phyloP scores from a whole-genome alignment of 1,284 basidiomycete species.

The Apiotrichum sp. region DNA sequence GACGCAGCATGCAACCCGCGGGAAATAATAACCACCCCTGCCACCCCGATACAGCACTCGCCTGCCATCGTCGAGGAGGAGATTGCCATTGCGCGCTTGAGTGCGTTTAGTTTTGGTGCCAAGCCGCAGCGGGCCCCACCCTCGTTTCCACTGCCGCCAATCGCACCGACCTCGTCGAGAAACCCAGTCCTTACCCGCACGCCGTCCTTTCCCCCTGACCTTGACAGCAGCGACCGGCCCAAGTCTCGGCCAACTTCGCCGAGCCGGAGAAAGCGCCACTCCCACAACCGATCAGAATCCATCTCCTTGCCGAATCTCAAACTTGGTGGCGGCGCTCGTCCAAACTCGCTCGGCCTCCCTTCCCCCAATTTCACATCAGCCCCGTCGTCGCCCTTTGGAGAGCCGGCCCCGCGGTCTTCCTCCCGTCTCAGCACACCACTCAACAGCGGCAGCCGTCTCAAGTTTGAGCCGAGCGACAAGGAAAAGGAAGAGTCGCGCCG shows the following conservation, averaged over 20 bases:
- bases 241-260: conserved; percentile 21
- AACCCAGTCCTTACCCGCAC: conserved; percentile 2
- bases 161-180: not conserved
- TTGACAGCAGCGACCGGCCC: too few species aligned
- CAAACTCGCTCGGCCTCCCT: conserved; percentile 32
- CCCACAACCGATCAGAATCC: conserved; percentile 43
- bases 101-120: conserved; percentile 36
- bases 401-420: conserved; percentile 10
- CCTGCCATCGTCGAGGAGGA: conserved; percentile 12
- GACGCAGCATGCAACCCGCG: too few species aligned
- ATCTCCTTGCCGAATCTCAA: conserved; percentile 43
- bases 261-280: conserved; percentile 29
- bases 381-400: conserved; percentile 27
- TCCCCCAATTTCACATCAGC: conserved; percentile 29
- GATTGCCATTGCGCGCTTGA: conserved; percentile 21
- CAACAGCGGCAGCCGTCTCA: conserved; percentile 21
- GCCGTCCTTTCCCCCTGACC: conserved; percentile 1
- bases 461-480: conserved; percentile 43
- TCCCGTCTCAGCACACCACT: conserved; percentile 1
- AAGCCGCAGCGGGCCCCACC: conserved; percentile 18
- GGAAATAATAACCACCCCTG: conserved; percentile 33
- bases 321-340: conserved; percentile 28
- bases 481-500: conserved; percentile 38
- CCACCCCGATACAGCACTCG: conserved; percentile 20
- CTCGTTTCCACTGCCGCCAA: conserved; percentile 14